phyloP scores from a whole-genome alignment of 1,139 yeast genomes.

The Protomyces pachydermus region DNA sequence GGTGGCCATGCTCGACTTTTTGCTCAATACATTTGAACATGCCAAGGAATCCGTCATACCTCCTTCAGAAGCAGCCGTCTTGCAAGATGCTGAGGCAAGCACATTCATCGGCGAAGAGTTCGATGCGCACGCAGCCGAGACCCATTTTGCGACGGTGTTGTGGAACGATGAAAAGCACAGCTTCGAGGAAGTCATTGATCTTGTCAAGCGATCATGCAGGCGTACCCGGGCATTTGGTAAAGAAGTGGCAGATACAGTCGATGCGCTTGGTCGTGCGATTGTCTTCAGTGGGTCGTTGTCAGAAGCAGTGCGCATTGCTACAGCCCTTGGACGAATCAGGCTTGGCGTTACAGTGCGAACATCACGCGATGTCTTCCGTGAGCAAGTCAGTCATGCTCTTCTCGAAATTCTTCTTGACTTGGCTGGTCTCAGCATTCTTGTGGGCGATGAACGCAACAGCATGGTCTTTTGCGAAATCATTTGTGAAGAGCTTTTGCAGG shows the following conservation, averaged over 20 bases:
- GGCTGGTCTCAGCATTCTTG: constrained; percentile 49
- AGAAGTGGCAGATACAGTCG: constrained; percentile 66
- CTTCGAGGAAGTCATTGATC: constrained; percentile 63
- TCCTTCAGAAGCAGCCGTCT: constrained; percentile 6
- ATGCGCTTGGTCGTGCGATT: constrained; percentile 62
- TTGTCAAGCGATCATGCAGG: constrained; percentile 60
- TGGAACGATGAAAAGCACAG: constrained; percentile 81
- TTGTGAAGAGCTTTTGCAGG: constrained; percentile 50
- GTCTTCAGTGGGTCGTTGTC: constrained; percentile 55
- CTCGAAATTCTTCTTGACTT: constrained; percentile 60
- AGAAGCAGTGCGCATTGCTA: constrained; percentile 52
- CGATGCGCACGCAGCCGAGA: constrained; percentile 42
- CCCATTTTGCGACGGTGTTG: constrained; percentile 39
- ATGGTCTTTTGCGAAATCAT: constrained; percentile 48
- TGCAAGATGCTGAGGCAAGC: constrained; percentile 4
- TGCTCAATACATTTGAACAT: constrained; percentile 63
- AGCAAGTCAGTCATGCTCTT: constrained; percentile 74
- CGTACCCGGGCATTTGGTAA: constrained; percentile 63
- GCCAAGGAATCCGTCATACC: constrained; percentile 36
- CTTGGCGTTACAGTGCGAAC: constrained; percentile 63
- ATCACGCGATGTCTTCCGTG: constrained; percentile 66
- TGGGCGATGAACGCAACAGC: constrained; percentile 44
- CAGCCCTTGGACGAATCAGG: constrained; percentile 54
- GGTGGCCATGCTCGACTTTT: constrained; percentile 60
- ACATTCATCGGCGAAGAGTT: constrained; percentile 1